Evolutionary conservation across 2,329 filamentous ascomycete species (phyloP), one percentile per base, ranked within the genome.

Genomic region (Ophiosphaerella narmari): DNA sequence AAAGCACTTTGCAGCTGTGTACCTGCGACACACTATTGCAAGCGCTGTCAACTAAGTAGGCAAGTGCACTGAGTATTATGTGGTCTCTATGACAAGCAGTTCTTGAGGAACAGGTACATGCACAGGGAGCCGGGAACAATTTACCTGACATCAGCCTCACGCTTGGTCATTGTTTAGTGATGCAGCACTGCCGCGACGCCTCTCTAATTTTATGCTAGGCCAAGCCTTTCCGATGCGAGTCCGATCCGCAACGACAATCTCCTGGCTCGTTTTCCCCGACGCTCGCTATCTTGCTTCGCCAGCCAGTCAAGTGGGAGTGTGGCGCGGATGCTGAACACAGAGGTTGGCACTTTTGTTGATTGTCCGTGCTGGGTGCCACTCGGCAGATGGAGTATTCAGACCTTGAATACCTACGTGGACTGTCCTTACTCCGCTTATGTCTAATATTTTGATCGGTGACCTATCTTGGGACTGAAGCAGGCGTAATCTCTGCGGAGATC

Each of bases 261-360:
- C 49, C 37, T 39, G 35, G 23, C 54, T 48, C 38, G 26, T 46
- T 54, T 45, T 41, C 36, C 40, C 42, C 44, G 52, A 47, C 43
- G 45, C 49, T 60, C 57, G 21, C 39, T 32, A 61, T 61, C 46
- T 61, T 55, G 58, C 53, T 57, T 59, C 52, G 9, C 11, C 9
- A 24, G 26, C 57, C 52, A 54, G 48, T 56, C 33, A 46, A 37
- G 39, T 37, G 12, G 34, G 39, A 4, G 4, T 21, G 18, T 21
- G 18, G 18, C 18, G 18, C 18, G 3, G 18, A 21, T 21, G 4
- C 18, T 4, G 18, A 21, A 21, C 18, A 21, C 18, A 21, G 18
- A 21, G 18, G 18, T 21, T 21, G 18, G 18, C 18, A 21, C 18
- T 21, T 21, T 21, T 4, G 18, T 21, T 21, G 18, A 21, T 4